Evolutionary conservation across 345 rosid species (phyloP).

Genomic region (Barbarea vulgaris): DNA sequence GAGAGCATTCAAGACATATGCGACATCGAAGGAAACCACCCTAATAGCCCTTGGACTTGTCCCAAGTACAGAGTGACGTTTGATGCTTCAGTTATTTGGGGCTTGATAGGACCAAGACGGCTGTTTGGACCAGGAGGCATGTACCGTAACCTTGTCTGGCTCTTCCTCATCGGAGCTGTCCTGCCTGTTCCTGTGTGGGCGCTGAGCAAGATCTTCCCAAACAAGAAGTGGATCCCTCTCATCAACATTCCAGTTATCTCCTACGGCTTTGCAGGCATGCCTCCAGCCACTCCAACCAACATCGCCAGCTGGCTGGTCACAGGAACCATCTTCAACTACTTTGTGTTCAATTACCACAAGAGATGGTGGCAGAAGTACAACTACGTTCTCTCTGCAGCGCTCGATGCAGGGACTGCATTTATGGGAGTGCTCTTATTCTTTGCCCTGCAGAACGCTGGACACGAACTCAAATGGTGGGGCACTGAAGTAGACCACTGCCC

Average conservation of each 20-base stretch:
- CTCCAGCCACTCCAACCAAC: constrained; percentile 99
- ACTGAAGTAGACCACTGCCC: constrained; percentile 88
- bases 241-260: constrained; percentile 96
- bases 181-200: constrained; percentile 92
- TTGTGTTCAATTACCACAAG: constrained; percentile 83
- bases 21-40: constrained; percentile 62
- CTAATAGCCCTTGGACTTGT: constrained; percentile 99
- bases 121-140: constrained; percentile 92
- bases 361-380: constrained; percentile 99
- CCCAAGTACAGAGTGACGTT: constrained; percentile 97
- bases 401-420: constrained; percentile 99
- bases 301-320: constrained; percentile 96
- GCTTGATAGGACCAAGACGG: constrained; percentile 81
- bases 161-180: constrained; percentile 91
- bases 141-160: constrained; percentile 93
- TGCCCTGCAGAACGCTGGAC: constrained; percentile 73
- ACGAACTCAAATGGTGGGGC: constrained; percentile 88
- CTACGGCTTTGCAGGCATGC: constrained; percentile 98
- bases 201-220: constrained; percentile 79
- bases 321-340: constrained; percentile 91
- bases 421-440: constrained; percentile 95
- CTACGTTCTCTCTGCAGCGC: constrained; percentile 90
- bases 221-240: constrained; percentile 94
- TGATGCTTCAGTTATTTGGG: constrained; percentile 98
- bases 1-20: constrained; percentile 86